Evolutionary conservation across 1,139 yeast species (phyloP).

Genomic region (Scheffersomyces quercinus): DNA sequence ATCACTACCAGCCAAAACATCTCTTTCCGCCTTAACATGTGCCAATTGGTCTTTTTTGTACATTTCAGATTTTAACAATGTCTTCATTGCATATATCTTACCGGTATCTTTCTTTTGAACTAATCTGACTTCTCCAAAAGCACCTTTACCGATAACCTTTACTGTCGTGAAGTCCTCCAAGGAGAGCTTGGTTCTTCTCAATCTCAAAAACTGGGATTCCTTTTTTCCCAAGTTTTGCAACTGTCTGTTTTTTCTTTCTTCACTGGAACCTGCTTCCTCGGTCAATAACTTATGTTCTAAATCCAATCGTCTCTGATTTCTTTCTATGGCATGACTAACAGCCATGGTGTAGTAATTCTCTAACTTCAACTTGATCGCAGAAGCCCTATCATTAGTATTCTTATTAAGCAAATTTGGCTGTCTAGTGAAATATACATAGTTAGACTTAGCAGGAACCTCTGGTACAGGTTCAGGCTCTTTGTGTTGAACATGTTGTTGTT

Average conservation of each 20-base stretch:
- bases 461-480: conserved; percentile 7
- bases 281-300: conserved; percentile 64
- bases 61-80: conserved; percentile 77
- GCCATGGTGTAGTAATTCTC: conserved; percentile 78
- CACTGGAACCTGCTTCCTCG: conserved; percentile 64
- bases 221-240: conserved; percentile 69
- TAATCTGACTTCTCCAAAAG: conserved; percentile 80
- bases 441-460: conserved; percentile 15
- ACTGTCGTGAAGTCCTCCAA: conserved; percentile 77
- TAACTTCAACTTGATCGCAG: conserved; percentile 67
- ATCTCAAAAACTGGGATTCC: conserved; percentile 73
- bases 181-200: conserved; percentile 72
- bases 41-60: conserved; percentile 81
- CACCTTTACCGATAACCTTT: conserved; percentile 84
- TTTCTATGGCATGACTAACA: conserved; percentile 76
- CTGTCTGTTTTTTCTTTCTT: conserved; percentile 74
- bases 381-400: conserved; percentile 69
- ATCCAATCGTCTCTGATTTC: conserved; percentile 76
- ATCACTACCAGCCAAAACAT: conserved; percentile 80
- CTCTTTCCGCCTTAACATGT: conserved; percentile 84
- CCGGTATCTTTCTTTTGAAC: conserved; percentile 86
- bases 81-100: conserved; percentile 83
- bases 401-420: conserved; percentile 77
- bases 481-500: conserved; percentile 9
- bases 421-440: conserved; percentile 76